Base-by-base conservation (phyloP, 2,329 filamentous ascomycete genomes). In the Aotearoamyces nothofagi region DNA sequence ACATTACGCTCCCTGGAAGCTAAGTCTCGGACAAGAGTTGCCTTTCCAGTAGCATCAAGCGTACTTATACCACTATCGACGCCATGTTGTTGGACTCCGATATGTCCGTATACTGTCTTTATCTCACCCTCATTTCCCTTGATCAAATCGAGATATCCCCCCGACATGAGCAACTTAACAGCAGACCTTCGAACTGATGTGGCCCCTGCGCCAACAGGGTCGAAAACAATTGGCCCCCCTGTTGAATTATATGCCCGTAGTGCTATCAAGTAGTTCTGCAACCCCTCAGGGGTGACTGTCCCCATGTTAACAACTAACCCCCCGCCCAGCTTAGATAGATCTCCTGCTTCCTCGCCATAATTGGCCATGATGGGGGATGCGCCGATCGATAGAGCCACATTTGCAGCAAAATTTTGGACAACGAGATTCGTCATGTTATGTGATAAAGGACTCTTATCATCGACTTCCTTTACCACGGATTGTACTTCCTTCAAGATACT, bases 401-500 rank as follows among this genome's bases (percentile, higher is more conserved):
- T 94, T 29, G 90, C 87, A 10, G 86, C 81, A 45, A 96, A 80
- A 55, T 94, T 93, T 46, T 93, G 84, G 13, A 94, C 87, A 0
- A 96, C 87, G 29, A 86, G 64, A 50, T 96, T 96, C 30, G 90
- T 96, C 82, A 96, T 96, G 55, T 93, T 94, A 56, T 96, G 87
- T 28, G 78, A 79, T 13, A 96, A 63, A 0, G 86, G 84, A 32
- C 68, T 75, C 24, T 55, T 61, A 3, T 59, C 50, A 4, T 68
- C 68, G 26, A 93, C 66, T 5, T 62, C 60, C 34, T 57, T 59
- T 24, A 92, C 60, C 11, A 79, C 54, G 3, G 42, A 29, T 13
- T 40, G 39, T 7, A 43, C 29, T 31, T 38, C 29, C 4, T 32
- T n/a, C 9, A 48, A 27, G 11, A 47, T 29, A 3, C 22, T 22